Percentiles rank a stretch among this genome's conserved stretches.
Conservation (phyloP, 1,284 basidiomycete species). For the Hemileia vastatrix region DNA sequence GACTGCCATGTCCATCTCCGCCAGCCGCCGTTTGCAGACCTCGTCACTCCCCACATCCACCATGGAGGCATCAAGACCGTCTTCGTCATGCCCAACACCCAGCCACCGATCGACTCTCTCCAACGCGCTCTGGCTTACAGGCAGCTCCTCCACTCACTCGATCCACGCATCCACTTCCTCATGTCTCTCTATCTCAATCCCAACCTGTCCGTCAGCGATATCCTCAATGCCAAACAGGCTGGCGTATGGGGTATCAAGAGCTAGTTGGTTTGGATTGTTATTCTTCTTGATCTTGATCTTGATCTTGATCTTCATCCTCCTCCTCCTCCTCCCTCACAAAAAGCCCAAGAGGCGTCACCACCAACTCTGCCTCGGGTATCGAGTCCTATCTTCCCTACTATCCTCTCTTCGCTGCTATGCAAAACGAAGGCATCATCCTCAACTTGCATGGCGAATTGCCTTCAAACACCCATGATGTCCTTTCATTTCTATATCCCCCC, state of each 20-base stretch:
- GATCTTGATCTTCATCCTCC: neutral
- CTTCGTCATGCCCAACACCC: constrained; percentile 98
- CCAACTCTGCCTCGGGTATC: constrained; percentile 91
- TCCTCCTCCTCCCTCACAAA: neutral
- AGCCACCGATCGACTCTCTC: constrained; percentile 80
- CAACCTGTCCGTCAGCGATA: constrained; percentile 79
- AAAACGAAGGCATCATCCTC: constrained; percentile 82
- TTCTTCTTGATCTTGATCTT: constrained; percentile 7
- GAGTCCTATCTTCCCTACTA: constrained; percentile 94
- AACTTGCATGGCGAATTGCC: constrained; percentile 97
- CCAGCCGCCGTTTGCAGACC: constrained; percentile 65
- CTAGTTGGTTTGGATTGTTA: too few relatives aligned
- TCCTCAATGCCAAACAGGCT: constrained; percentile 70
- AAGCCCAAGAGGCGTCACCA: constrained; percentile 83
- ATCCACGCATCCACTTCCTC: constrained; percentile 70
- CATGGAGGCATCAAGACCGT: constrained; percentile 80
- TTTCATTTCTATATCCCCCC: neutral
- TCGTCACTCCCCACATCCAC: constrained; percentile 83
- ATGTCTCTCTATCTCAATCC: constrained; percentile 94
- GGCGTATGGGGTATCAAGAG: constrained; percentile 54
- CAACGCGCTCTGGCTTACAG: constrained; percentile 75
- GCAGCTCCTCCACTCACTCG: constrained; percentile 61
- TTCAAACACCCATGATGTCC: constrained; percentile 65
- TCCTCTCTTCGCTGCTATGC: constrained; percentile 88
- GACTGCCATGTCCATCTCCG: constrained; percentile 92